A percentile compares a stretch with the other conserved stretches of the same genome.
phyloP scores from a whole-genome alignment of 2,329 filamentous ascomycete species.

The Phyllachora maydis region DNA sequence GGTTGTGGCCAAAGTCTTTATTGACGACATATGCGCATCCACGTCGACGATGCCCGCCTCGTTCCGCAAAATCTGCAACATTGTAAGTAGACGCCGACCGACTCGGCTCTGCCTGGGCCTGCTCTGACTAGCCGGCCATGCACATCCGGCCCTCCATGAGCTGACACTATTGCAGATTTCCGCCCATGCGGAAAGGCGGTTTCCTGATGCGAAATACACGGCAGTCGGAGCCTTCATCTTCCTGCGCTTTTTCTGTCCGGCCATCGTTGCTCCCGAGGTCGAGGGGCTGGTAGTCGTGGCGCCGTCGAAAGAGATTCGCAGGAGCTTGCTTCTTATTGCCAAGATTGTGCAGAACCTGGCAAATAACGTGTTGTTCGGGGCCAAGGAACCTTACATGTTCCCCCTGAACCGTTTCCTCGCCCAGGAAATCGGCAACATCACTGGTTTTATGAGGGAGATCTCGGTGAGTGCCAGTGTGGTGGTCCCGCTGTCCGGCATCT shows the following conservation, averaged over 20 bases:
- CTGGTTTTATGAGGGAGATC: constrained; percentile 45
- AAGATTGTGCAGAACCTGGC: constrained; percentile 53
- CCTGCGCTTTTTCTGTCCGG: constrained; percentile 51
- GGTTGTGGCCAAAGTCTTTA: constrained; percentile 49
- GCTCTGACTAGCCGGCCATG: background rate
- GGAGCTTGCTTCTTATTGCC: constrained; percentile 46
- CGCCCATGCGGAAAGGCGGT: constrained; percentile 18
- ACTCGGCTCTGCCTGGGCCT: background rate
- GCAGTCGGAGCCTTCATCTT: constrained; percentile 54
- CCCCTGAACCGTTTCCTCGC: constrained; percentile 48
- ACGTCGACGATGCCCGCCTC: constrained; percentile 37
- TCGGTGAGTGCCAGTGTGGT: no score
- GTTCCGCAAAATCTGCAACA: constrained; percentile 47
- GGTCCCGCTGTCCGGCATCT: constrained; percentile 1
- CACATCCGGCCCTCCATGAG: background rate
- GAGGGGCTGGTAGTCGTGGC: constrained; percentile 40
- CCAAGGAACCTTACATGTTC: constrained; percentile 55
- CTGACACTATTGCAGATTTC: background rate
- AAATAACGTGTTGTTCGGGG: constrained; percentile 51
- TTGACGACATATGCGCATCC: constrained; percentile 48
- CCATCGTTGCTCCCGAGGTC: constrained; percentile 48
- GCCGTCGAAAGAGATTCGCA: constrained; percentile 48
- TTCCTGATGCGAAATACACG: constrained; percentile 51
- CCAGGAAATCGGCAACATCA: constrained; percentile 47
- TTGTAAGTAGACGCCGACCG: constrained; percentile 24